These are phyloP conservation scores for Nannochloropsis granulata DNA, from an alignment of 108 stramenopile species.

Conservation along the genomic window DNA sequence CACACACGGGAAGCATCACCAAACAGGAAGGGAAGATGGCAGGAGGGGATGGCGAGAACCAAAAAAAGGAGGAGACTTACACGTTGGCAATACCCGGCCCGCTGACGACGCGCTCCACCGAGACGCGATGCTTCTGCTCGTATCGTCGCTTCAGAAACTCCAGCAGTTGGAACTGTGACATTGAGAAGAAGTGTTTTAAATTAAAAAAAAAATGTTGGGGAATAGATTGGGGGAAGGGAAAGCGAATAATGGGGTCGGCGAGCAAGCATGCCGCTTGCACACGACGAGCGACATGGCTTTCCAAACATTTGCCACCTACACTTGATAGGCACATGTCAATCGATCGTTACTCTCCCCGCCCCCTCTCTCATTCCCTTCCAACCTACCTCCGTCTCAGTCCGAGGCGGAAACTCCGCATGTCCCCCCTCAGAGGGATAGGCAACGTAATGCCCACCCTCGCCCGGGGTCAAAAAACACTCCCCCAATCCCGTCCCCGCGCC, in stretches of 20 bases:
- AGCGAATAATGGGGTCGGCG: no score
- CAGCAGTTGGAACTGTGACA: constrained; percentile 22
- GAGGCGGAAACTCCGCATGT: constrained; percentile 78
- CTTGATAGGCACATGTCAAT: no score
- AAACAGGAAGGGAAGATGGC: neutral
- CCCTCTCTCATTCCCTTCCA: neutral
- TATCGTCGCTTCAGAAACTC: constrained; percentile 53
- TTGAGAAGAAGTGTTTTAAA: no score
- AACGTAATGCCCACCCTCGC: constrained; percentile 42
- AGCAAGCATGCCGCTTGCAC: no score
- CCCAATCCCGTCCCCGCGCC: constrained; percentile 95
- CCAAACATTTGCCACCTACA: no score
- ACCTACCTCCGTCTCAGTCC: constrained; percentile 52
- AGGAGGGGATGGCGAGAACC: neutral
- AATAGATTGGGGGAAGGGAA: no score
- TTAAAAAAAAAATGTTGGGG: no score
- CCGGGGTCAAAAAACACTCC: constrained; percentile 64
- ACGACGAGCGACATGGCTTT: no score
- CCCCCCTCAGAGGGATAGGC: constrained; percentile 91
- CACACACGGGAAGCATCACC: neutral
- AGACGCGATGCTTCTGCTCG: constrained; percentile 49
- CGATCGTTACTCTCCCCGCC: neutral
- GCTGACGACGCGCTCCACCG: constrained; percentile 82
- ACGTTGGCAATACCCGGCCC: constrained; percentile 84
- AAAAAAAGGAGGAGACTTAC: constrained; percentile 8